These are phyloP conservation scores for Torulaspora quercuum DNA, from an alignment of 805 yeast genomes.

Conservation along the genomic window DNA sequence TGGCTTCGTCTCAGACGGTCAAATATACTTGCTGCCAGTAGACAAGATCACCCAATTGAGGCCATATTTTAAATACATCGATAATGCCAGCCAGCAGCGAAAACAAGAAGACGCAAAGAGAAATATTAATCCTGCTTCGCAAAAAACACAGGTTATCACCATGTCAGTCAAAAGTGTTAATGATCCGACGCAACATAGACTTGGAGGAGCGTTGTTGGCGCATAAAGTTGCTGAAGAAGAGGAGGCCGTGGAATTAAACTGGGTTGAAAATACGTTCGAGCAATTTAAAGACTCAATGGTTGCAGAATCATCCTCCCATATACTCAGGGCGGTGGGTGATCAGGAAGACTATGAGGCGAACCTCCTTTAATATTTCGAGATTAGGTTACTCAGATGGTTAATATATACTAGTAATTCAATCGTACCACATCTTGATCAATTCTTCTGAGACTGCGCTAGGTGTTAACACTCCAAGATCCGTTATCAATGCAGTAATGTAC, in stretches of 20 bases:
- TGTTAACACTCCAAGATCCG: constrained; percentile 94
- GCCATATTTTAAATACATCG: constrained; percentile 78
- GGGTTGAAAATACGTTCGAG: constrained; percentile 44
- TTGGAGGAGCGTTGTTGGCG: constrained; percentile 68
- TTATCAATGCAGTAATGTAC: constrained; percentile 88
- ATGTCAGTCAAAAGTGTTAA: constrained; percentile 66
- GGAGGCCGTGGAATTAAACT: constrained; percentile 40
- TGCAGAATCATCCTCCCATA: constrained; percentile 22
- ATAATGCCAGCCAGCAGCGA: constrained; percentile 49
- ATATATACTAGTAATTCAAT: constrained; percentile 39
- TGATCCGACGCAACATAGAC: constrained; percentile 54
- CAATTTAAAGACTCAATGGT: constrained; percentile 28
- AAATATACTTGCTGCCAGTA: constrained; percentile 61
- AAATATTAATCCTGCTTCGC: constrained; percentile 36
- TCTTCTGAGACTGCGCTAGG: constrained; percentile 99
- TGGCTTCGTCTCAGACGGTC: constrained; percentile 45
- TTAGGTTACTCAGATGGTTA: not conserved
- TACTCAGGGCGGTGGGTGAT: constrained; percentile 27
- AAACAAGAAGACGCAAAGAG: constrained; percentile 44
- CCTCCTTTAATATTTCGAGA: constrained; percentile 18
- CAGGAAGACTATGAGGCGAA: constrained; percentile 29
- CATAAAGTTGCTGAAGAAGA: constrained; percentile 64
- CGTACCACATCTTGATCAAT: constrained; percentile 96
- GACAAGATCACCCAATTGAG: constrained; percentile 71
- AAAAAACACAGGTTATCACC: constrained; percentile 61